Base-by-base conservation (phyloP, 768 basidiomycete species). In the Mycena alexandri region DNA sequence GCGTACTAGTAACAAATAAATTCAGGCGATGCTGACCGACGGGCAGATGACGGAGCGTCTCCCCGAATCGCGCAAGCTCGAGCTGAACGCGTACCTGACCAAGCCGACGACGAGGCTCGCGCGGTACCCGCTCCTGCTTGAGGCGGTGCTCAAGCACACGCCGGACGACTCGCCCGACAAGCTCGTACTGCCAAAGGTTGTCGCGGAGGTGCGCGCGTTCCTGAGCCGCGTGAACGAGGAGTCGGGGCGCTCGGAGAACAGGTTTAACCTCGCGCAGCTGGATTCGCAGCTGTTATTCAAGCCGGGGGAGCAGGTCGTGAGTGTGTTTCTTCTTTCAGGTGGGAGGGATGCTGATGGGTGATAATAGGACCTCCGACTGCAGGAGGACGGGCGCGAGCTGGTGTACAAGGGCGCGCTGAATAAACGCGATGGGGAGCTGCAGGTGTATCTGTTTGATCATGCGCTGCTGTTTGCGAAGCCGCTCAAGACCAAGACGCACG, bases 91-190 rank as follows among this genome's bases (percentile, higher is more conserved):
- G 1, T 99, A 99, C 78, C 83, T 99, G 44, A 99, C 98, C 9
- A 99, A 98, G 78, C 98, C 98, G 2, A 99, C 98, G 2, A 99
- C 98, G 7, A 91, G 98, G 73, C 85, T 99, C 29, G 98, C 97
- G n/a, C 86, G 98, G 69, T 99, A 99, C 77, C 98, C 98, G 9
- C 85, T 99, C 2, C 82, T 99, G 2, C 85, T 99, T 34, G 95
- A 94, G 71, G 96, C 94, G 17, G 94, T 98, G 13, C 81, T 92
- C 63, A 99, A 98, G 79, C 90, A 96, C 56, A 99, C 98, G 0
- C 89, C 93, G 0, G 94, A 95, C 29, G 95, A 95, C 74, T 93
- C 90, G 73, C 89, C 92, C 0, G 98, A 99, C 77, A 95, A 96
- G 80, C 79, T 83, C 22, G 81, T 82, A 6, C 82, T 99, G 22